Evolutionary conservation across 768 basidiomycete genomes (phyloP).

Genomic region (Boletales sp.): DNA sequence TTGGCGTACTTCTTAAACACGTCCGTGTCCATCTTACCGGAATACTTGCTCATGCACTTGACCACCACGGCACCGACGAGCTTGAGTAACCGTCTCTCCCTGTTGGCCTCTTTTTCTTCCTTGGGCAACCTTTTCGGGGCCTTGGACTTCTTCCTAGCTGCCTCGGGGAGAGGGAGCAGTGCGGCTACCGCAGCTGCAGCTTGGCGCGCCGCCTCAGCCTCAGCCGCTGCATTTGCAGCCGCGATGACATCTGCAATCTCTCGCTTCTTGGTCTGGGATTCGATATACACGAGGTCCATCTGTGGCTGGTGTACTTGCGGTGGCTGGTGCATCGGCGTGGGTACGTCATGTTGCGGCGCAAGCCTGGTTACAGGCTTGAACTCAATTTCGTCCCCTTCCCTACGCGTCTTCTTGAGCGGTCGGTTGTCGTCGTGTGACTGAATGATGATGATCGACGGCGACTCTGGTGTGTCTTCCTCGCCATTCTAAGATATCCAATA

Average conservation of each 20-base stretch:
- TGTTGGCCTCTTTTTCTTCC: slow-evolving; percentile 62
- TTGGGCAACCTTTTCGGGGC: slow-evolving; percentile 39
- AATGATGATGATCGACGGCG: slow-evolving; percentile 15
- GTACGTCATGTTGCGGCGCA: not conserved
- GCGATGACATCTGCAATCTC: slow-evolving; percentile 42
- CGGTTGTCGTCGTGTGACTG: slow-evolving; percentile 27
- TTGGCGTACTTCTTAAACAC: slow-evolving; percentile 94
- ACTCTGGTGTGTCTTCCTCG: slow-evolving; percentile 26
- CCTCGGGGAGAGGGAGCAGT: slow-evolving; percentile 10
- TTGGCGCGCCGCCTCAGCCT: slow-evolving; percentile 30
- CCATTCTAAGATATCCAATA: slow-evolving; percentile 21
- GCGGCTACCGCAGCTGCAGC: slow-evolving; percentile 25
- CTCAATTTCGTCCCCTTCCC: slow-evolving; percentile 24
- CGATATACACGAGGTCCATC: too few species aligned
- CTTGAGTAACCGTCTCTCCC: slow-evolving; percentile 81
- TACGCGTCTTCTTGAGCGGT: slow-evolving; percentile 30
- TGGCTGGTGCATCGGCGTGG: not conserved
- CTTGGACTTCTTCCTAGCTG: slow-evolving; percentile 27
- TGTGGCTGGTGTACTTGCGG: not conserved
- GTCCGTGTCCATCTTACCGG: slow-evolving; percentile 69
- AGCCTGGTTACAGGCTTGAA: slow-evolving; percentile 12
- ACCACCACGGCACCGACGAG: slow-evolving; percentile 90
- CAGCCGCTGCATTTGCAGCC: slow-evolving; percentile 34
- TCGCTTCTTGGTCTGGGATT: slow-evolving; percentile 13
- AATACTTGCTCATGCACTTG: slow-evolving; percentile 87